Evolutionary conservation across 169 alveolate genomes (phyloP).

Genomic region (Eimeria acervulina): DNA sequence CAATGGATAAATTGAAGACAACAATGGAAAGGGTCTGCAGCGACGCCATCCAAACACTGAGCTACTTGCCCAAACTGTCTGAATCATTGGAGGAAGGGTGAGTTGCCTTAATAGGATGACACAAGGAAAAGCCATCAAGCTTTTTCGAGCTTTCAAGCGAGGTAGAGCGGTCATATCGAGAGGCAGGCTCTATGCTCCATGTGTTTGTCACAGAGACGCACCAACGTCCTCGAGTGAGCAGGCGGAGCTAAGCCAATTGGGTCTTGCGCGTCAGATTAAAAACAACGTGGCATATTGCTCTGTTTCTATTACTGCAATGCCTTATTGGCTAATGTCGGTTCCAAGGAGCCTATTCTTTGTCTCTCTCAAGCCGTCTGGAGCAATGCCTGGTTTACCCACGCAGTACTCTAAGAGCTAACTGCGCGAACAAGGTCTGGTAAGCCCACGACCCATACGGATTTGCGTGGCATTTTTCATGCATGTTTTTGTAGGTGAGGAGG

Average conservation of each 20-base stretch:
- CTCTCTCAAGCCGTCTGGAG: neutral
- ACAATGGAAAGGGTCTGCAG: slow-evolving; percentile 84
- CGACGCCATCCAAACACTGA: slow-evolving; percentile 84
- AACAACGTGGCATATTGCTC: neutral
- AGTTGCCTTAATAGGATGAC: neutral
- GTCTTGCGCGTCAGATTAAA: neutral
- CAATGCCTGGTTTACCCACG: neutral
- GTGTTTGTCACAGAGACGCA: slow-evolving; percentile 43
- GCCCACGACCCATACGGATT: neutral
- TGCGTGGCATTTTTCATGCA: neutral
- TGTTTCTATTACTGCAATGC: neutral
- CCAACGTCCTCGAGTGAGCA: slow-evolving; percentile 22
- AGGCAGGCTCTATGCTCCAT: neutral
- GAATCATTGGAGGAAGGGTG: slow-evolving; percentile 81
- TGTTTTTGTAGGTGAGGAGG: slow-evolving; percentile 12
- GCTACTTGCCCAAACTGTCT: slow-evolving; percentile 84
- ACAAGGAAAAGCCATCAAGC: neutral
- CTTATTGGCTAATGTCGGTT: neutral
- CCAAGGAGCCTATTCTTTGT: neutral
- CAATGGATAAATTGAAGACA: slow-evolving; percentile 85
- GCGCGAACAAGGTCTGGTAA: neutral
- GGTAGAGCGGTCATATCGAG: neutral
- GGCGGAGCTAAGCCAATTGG: neutral
- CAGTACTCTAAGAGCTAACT: neutral
- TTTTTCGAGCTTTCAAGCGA: neutral